A percentile compares a stretch with the other conserved stretches of the same genome.
phyloP scores from a whole-genome alignment of 1,139 yeast genomes.

The Protomyces lactucae-debilis region DNA sequence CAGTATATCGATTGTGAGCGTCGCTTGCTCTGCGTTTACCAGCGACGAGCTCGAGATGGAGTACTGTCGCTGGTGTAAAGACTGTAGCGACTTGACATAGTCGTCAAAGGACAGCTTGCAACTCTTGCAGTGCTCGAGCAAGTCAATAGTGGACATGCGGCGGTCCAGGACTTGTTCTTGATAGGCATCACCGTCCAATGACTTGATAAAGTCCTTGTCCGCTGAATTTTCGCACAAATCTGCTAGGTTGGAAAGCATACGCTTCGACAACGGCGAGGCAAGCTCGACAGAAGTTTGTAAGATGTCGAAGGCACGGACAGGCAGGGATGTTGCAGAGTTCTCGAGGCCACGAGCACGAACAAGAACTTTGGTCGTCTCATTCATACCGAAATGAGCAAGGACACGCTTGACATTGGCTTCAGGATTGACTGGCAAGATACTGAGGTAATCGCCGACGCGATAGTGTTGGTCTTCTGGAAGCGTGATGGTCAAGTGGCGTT shows the following conservation, averaged over 20 bases:
- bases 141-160: conserved; percentile 16
- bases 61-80: conserved; percentile 21
- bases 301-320: conserved; percentile 14
- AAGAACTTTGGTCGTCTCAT: conserved; percentile 21
- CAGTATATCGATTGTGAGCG: conserved; percentile 19
- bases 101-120: conserved; percentile 17
- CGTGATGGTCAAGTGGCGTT: conserved; percentile 17
- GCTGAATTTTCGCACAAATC: background rate
- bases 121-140: conserved; percentile 14
- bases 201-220: conserved; percentile 10
- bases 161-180: conserved; percentile 11
- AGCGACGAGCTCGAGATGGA: conserved; percentile 26
- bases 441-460: conserved; percentile 25
- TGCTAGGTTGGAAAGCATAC: conserved; percentile 6
- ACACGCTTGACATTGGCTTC: conserved; percentile 14
- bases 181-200: conserved; percentile 21
- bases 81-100: conserved; percentile 16
- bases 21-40: conserved; percentile 8
- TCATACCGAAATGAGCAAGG: conserved; percentile 14
- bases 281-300: conserved; percentile 14
- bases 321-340: conserved; percentile 3
- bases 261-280: conserved; percentile 14
- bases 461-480: conserved; percentile 19
- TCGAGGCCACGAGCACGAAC: background rate
- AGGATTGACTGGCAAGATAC: conserved; percentile 25